phyloP scores from a whole-genome alignment of 2,329 filamentous ascomycete species.

The Claviceps arundinis region DNA sequence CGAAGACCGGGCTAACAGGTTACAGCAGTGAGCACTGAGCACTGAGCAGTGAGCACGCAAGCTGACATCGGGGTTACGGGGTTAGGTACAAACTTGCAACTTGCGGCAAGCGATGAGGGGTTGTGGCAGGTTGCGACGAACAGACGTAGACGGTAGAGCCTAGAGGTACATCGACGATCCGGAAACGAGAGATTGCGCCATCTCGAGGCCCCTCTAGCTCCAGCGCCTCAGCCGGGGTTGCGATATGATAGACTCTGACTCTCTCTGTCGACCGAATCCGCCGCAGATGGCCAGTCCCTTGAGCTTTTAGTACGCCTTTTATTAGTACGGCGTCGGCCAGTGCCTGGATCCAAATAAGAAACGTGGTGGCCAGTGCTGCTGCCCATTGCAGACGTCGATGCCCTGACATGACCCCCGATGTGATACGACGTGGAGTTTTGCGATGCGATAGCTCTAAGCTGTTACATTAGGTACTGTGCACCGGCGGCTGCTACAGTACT shows the following conservation, averaged over 20 bases:
- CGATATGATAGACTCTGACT: background rate
- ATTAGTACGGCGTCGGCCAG: background rate
- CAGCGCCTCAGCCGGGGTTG: background rate
- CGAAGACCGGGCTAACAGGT: constrained; percentile 1
- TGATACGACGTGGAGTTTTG: too few relatives aligned
- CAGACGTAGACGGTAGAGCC: background rate
- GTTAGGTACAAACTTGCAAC: too few relatives aligned
- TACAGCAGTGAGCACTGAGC: background rate
- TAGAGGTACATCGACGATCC: background rate
- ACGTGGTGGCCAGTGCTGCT: background rate
- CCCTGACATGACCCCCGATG: background rate
- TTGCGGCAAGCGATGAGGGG: too few relatives aligned
- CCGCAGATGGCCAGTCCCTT: background rate
- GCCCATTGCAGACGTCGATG: background rate
- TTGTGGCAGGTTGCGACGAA: background rate
- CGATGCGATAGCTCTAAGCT: too few relatives aligned
- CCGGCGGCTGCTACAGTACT: too few relatives aligned
- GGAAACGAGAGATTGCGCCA: constrained; percentile 5
- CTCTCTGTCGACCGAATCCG: background rate
- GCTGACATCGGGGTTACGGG: too few relatives aligned
- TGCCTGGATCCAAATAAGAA: background rate
- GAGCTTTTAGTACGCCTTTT: background rate
- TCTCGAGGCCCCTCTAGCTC: background rate
- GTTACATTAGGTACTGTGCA: too few relatives aligned
- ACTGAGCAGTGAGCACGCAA: too few relatives aligned